Evolutionary conservation across 805 yeast species (phyloP).

Genomic region (Ogataea nakhonphanomensis): DNA sequence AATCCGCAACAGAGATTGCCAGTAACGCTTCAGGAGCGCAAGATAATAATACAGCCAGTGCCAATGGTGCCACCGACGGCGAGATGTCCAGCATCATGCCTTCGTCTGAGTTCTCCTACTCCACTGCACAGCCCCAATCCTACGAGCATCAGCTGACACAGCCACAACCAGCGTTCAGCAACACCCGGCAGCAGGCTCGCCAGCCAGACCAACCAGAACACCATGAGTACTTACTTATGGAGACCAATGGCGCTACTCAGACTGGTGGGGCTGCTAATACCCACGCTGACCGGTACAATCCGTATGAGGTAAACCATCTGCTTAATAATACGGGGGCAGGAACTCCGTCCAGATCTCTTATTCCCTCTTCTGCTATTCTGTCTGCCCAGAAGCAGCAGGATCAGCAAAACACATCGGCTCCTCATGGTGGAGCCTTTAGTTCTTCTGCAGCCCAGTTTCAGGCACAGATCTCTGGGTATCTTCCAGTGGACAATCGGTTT

Average conservation of each 20-base stretch:
- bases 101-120: constrained; percentile 15
- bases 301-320: constrained; percentile 17
- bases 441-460: constrained; percentile 10
- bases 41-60: too few relatives aligned
- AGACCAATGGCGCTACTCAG: constrained; percentile 8
- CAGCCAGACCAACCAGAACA: constrained; percentile 10
- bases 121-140: constrained; percentile 5
- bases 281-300: constrained; percentile 15
- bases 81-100: constrained; percentile 15
- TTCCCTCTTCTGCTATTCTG: constrained; percentile 3
- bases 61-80: constrained; percentile 2
- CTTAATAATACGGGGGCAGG: constrained; percentile 11
- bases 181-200: constrained; percentile 13
- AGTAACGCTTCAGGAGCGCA: too few relatives aligned
- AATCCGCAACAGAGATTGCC: not conserved
- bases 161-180: constrained; percentile 12
- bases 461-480: constrained; percentile 12
- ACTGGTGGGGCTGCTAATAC: constrained; percentile 1
- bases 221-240: constrained; percentile 19
- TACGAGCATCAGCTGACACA: constrained; percentile 13
- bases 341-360: constrained; percentile 7
- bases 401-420: constrained; percentile 4
- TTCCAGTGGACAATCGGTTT: constrained; percentile 11
- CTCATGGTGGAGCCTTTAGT: constrained; percentile 1
- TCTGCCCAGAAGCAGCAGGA: constrained; percentile 11